Percentiles rank a stretch among this genome's conserved stretches.
phyloP scores from a whole-genome alignment of 1,284 basidiomycete genomes.

The Coriolopsis trogii region DNA sequence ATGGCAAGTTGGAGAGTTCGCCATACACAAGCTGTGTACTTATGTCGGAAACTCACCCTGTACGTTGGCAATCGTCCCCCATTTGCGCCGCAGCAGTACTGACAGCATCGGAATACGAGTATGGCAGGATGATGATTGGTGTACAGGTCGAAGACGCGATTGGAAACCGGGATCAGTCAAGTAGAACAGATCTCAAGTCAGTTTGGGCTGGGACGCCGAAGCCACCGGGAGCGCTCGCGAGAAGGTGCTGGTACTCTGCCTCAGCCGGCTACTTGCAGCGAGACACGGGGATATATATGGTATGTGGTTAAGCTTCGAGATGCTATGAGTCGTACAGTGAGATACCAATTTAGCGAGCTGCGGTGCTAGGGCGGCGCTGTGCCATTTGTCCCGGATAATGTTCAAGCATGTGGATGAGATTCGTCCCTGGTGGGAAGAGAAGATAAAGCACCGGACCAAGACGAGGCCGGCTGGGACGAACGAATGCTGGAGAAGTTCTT shows the following conservation, averaged over 20 bases:
- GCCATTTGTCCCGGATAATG: too few relatives aligned
- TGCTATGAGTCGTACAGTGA: slow-evolving; percentile 10
- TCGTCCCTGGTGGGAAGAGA: slow-evolving; percentile 1
- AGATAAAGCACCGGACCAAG: slow-evolving; percentile 12
- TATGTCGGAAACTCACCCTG: too few relatives aligned
- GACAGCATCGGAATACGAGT: slow-evolving; percentile 7
- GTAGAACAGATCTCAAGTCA: background rate
- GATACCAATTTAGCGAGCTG: background rate
- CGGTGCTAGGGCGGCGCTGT: slow-evolving; percentile 3
- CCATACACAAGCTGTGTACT: too few relatives aligned
- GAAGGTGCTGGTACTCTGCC: slow-evolving; percentile 7
- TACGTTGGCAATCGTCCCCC: too few relatives aligned
- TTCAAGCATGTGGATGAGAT: background rate
- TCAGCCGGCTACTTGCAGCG: slow-evolving; percentile 11
- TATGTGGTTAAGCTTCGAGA: slow-evolving; percentile 18
- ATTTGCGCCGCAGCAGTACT: too few relatives aligned
- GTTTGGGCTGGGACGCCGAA: slow-evolving; percentile 9
- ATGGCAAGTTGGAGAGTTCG: slow-evolving; percentile 15
- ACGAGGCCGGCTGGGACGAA: background rate
- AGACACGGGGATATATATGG: slow-evolving; percentile 11
- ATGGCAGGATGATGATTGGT: slow-evolving; percentile 5
- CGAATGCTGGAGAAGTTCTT: slow-evolving; percentile 6
- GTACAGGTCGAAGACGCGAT: slow-evolving; percentile 1
- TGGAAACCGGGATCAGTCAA: slow-evolving; percentile 5
- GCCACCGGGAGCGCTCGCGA: slow-evolving; percentile 4